Evolutionary conservation across 2,329 filamentous ascomycete species (phyloP), one percentile per base, ranked within the genome.

Genomic region (Elsinoe fawcettii): DNA sequence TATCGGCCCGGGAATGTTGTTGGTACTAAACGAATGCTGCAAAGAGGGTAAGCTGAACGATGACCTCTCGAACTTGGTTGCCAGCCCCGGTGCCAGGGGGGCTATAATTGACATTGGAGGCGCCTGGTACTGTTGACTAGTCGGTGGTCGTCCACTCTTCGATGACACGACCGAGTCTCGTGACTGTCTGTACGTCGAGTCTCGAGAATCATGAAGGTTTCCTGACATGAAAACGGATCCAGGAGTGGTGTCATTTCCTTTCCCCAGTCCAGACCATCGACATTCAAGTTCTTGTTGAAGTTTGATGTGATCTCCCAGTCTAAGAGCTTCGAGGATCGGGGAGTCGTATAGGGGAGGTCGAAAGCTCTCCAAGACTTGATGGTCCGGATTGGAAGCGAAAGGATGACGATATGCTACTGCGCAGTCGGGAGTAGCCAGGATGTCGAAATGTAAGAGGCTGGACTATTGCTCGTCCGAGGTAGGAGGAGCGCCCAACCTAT

Each of bases 171-270:
- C 32, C 11, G 32, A 37, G 32, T 53, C 32, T 36, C 25, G 30
- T 34, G 46, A 34, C 27, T 51, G 46, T 51, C 46, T 20, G 34
- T 7, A 34, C 11, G 16, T 14, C 18, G 49, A 53, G 22, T 51
- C 49, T 46, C 62, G 63, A 43, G 59, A 32, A 23, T 36, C 34
- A 37, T 30, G 27, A 51, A 61, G 53, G 59, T 65, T 63, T 58
- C 67, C 63, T 66, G 68, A 69, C 68, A 70, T 70, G 61, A 65
- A 68, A 65, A 62, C 61, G 63, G 66, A 65, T 60, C 63, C 63
- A 62, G 49, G 12, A 7, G 6, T 22, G 32, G 8, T 34, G 59
- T 60, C 58, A 65, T 64, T 62, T 63, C 56, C 49, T 60, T 60
- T 59, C 64, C 63, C 59, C 60, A 60, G 53, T 51, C 59, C 59